Percentiles rank a stretch among this genome's conserved stretches.
Conservation (phyloP, 495 filamentous ascomycete genomes). For the Rhypophila decipiens region DNA sequence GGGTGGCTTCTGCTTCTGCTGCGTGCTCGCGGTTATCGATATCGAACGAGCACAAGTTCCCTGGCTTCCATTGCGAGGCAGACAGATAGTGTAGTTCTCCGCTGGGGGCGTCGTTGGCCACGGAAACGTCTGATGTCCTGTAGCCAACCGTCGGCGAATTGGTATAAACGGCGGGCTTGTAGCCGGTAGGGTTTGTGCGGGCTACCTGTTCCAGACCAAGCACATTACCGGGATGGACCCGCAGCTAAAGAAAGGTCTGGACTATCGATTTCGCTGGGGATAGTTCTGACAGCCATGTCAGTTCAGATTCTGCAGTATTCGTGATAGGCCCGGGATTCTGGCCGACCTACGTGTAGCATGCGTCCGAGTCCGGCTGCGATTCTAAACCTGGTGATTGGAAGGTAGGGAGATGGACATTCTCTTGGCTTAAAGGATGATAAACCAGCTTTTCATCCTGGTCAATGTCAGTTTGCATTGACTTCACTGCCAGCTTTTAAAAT, state of each 20-base stretch:
- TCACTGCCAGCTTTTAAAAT: too few relatives aligned
- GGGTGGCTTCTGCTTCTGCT: too few relatives aligned
- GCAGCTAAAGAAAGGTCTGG: background rate
- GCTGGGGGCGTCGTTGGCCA: background rate
- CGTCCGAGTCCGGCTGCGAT: background rate
- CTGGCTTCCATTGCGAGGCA: too few relatives aligned
- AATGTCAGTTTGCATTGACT: too few relatives aligned
- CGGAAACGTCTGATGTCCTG: background rate
- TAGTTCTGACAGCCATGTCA: background rate
- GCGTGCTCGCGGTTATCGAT: too few relatives aligned
- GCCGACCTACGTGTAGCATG: background rate
- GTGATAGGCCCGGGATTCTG: background rate
- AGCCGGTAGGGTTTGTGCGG: slow-evolving; percentile 6
- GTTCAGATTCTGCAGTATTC: background rate
- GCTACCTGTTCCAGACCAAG: background rate
- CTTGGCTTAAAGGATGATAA: too few relatives aligned
- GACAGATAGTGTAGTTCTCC: too few relatives aligned
- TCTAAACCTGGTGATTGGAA: background rate
- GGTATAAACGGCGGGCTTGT: slow-evolving; percentile 3
- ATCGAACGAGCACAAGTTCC: too few relatives aligned
- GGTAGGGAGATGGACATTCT: too few relatives aligned
- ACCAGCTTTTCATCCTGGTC: too few relatives aligned
- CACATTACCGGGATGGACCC: background rate
- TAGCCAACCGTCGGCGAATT: slow-evolving; percentile 5
- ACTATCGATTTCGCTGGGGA: background rate